A percentile compares a stretch with the other conserved stretches of the same genome.
Conservation (phyloP, 116 monocot genomes). For the Cymodocea nodosa region DNA sequence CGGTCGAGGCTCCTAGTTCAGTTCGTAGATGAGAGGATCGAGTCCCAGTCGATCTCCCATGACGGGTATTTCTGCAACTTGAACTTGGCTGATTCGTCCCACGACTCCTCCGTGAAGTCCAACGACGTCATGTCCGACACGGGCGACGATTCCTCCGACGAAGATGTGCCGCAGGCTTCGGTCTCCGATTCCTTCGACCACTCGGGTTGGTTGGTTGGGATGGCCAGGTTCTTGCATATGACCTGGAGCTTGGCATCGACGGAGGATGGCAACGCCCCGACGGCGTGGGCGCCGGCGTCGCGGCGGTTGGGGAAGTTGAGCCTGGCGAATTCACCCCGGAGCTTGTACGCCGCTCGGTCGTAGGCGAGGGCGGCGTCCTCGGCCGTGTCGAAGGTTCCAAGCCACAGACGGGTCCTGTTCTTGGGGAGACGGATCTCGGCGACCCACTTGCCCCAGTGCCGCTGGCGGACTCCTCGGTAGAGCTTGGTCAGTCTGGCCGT, state of each 20-base stretch:
- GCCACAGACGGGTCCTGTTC: constrained; percentile 63
- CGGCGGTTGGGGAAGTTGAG: constrained; percentile 50
- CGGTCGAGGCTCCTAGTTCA: not conserved
- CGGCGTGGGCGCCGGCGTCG: constrained; percentile 4
- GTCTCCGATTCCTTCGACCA: not conserved
- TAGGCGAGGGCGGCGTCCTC: constrained; percentile 63
- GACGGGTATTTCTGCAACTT: constrained; percentile 45
- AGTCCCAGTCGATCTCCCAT: constrained; percentile 62
- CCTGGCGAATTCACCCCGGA: constrained; percentile 42
- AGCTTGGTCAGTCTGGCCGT: not conserved
- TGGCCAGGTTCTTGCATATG: constrained; percentile 42
- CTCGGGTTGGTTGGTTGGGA: not conserved
- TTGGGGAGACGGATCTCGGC: constrained; percentile 20
- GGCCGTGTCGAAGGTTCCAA: constrained; percentile 83
- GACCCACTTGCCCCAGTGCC: constrained; percentile 17
- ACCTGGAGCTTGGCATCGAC: constrained; percentile 77
- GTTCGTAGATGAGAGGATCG: constrained; percentile 8
- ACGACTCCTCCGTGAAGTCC: constrained; percentile 45
- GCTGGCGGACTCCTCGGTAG: constrained; percentile 13
- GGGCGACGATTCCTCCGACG: constrained; percentile 14
- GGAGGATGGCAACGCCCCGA: constrained; percentile 35
- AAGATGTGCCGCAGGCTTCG: constrained; percentile 3
- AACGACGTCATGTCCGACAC: constrained; percentile 33
- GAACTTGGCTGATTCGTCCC: constrained; percentile 37
- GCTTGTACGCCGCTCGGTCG: constrained; percentile 41